Conservation (phyloP, 148 eudicot genomes). For the Rhododendron griersonianum region DNA sequence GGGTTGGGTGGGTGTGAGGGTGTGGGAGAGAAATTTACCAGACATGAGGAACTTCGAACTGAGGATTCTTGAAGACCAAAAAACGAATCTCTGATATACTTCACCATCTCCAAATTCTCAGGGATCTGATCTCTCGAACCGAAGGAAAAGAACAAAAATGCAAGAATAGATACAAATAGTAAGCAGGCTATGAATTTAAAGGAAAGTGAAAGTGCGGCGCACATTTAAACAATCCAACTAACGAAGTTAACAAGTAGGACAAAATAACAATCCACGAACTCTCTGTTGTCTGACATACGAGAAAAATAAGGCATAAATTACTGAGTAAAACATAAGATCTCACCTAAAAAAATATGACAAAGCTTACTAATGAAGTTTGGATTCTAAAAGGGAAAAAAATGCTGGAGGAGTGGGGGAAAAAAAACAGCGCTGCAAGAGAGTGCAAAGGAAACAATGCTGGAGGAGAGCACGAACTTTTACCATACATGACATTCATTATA, state of each 20-base stretch:
- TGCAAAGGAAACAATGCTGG: background rate
- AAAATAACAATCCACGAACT: background rate
- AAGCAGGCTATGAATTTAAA: background rate
- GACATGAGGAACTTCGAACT: slow-evolving; percentile 29
- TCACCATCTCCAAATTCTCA: slow-evolving; percentile 62
- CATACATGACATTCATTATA: background rate
- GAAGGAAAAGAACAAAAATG: background rate
- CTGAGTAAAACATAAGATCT: background rate
- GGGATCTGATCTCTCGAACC: slow-evolving; percentile 27
- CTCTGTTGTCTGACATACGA: background rate
- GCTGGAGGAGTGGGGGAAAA: background rate
- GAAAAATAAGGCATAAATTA: background rate
- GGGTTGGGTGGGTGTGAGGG: slow-evolving; percentile 10
- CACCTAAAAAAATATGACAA: background rate
- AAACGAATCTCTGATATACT: slow-evolving; percentile 48
- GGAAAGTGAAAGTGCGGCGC: background rate
- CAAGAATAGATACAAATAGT: background rate
- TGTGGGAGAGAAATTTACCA: slow-evolving; percentile 33
- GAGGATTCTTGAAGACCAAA: slow-evolving; percentile 40
- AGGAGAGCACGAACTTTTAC: background rate
- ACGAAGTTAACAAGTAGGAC: background rate
- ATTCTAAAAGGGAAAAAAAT: background rate
- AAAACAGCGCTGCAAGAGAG: background rate
- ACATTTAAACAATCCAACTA: background rate
- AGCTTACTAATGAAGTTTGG: background rate